Conservation (phyloP, 1,284 basidiomycete species). For the Prillingera fragicola region DNA sequence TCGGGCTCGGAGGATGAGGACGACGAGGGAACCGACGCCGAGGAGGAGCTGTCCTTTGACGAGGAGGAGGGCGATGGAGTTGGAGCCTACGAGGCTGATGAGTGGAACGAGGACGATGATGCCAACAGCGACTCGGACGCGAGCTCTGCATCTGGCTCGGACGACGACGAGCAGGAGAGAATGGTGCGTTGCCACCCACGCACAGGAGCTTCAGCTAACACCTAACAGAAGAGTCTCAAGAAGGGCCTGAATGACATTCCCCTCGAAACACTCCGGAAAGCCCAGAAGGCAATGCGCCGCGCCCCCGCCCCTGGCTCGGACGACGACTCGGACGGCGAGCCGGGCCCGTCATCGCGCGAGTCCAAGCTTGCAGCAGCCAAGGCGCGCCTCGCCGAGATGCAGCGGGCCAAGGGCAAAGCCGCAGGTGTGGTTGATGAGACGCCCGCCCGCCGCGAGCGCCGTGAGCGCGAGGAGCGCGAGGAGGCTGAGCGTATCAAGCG, state of each 20-base stretch:
- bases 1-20: slow-evolving; percentile 27
- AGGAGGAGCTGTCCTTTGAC: slow-evolving; percentile 48
- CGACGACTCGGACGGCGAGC: not conserved
- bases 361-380: slow-evolving; percentile 30
- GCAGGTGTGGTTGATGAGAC: slow-evolving; percentile 4
- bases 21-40: slow-evolving; percentile 49
- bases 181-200: not conserved
- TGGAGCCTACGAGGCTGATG: slow-evolving; percentile 41
- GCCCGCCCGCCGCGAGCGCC: slow-evolving; percentile 17
- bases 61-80: slow-evolving; percentile 33
- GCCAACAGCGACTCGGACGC: slow-evolving; percentile 36
- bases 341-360: slow-evolving; percentile 7
- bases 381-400: slow-evolving; percentile 36
- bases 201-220: slow-evolving; percentile 16
- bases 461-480: slow-evolving; percentile 33
- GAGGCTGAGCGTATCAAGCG: slow-evolving; percentile 57
- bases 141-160: slow-evolving; percentile 2
- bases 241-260: slow-evolving; percentile 22
- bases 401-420: slow-evolving; percentile 39
- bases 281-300: slow-evolving; percentile 7
- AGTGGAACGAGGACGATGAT: slow-evolving; percentile 38
- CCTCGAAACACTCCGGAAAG: slow-evolving; percentile 50
- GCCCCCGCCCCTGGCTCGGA: slow-evolving; percentile 12
- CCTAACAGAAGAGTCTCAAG: slow-evolving; percentile 10
- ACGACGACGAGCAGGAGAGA: slow-evolving; percentile 14